Evolutionary conservation across 2,329 filamentous ascomycete species (phyloP), one percentile per base, ranked within the genome.

Genomic region (Apiospora kogelbergensis): DNA sequence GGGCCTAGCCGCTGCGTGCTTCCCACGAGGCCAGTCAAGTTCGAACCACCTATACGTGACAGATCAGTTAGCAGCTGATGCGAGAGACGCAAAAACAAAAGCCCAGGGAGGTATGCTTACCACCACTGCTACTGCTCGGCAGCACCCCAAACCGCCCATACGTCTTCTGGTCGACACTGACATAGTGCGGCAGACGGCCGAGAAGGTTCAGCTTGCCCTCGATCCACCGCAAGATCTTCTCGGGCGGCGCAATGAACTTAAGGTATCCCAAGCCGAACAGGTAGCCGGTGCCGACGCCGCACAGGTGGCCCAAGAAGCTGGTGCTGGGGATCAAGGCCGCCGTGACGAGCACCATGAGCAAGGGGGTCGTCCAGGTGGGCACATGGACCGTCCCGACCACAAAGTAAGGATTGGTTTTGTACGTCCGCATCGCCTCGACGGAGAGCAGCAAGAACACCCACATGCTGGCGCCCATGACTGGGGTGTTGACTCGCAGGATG

Each of bases 91-190:
- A 7, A 17, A 17, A 9, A 17, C 15, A 11, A 6, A 37, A 26
- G n/a, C 22, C n/a, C 9, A 15, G 15, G 20, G n/a, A 40, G 22
- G 22, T 4, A 20, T 44, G n/a, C 37, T 44, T 44, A 44, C 63
- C 37, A 2, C 6, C 53, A 66, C 80, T 78, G 48, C 76, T 66
- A 48, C 80, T 78, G 48, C 76, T 86, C 2, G 95, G 95, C 68
- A 98, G 83, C 17, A 98, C 92, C 1, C 95, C 95, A 75, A 97
- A 98, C 67, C 95, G 88, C 9, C 95, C 95, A 76, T 95, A 97
- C 6, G 93, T 97, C 85, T 97, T 98, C 81, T 97, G 95, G 77
- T 98, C 95, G 20, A 98, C 91, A 68, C 93, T 97, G 64, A 98
- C 92, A 76, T 97, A 98, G 81, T 97, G 93, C 60, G 95, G 95